Evolutionary conservation across 257 asterid genomes (phyloP).

Genomic region (Rehmannia glutinosa): DNA sequence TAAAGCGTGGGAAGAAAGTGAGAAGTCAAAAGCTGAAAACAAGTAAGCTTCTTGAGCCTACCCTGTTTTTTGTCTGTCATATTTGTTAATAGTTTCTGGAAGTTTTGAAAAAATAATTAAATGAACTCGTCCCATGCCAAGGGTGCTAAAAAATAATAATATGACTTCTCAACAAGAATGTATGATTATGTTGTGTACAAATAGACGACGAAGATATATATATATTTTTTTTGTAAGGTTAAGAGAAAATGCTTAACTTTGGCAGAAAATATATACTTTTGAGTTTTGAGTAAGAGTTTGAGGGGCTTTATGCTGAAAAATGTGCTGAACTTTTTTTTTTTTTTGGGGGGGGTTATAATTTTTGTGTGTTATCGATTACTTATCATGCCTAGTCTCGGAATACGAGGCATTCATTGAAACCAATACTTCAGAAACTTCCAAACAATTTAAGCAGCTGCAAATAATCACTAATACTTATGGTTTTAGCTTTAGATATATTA

Average conservation of each 20-base stretch:
- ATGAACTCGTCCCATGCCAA: not conserved
- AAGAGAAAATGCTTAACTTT: no score
- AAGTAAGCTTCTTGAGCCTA: constrained; percentile 32
- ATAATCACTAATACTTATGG: no score
- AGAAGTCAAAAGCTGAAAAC: constrained; percentile 79
- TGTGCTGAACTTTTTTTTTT: not conserved
- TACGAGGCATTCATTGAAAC: no score
- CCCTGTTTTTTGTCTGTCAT: not conserved
- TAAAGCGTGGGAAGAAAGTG: constrained; percentile 98
- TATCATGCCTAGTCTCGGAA: not conserved
- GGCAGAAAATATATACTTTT: no score
- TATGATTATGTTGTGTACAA: not conserved
- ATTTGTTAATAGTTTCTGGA: not conserved
- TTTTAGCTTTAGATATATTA: no score
- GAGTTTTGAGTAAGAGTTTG: no score
- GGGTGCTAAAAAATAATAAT: not conserved
- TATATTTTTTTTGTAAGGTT: no score
- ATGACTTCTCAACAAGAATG: not conserved
- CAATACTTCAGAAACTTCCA: no score
- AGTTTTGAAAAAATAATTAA: not conserved
- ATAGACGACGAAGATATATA: no score
- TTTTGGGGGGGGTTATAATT: no score
- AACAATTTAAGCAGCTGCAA: no score
- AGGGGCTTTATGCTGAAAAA: no score
- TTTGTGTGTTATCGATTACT: not conserved